Base-by-base conservation (phyloP, 2,329 filamentous ascomycete species). In the Tricladium varicosporioides region DNA sequence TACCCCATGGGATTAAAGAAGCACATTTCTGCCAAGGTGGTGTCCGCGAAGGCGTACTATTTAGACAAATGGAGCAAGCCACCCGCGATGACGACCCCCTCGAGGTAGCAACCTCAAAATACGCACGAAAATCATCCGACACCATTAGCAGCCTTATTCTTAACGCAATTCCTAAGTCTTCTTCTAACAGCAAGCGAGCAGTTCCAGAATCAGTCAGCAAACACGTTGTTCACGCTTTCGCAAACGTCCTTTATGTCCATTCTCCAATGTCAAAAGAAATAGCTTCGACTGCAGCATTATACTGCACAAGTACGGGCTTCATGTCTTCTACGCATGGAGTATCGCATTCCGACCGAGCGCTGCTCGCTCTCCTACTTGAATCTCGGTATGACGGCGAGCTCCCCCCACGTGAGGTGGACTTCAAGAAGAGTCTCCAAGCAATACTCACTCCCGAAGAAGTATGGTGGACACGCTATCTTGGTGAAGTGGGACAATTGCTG, bases 1-100 rank as follows among this genome's bases (percentile, higher is more conserved):
- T 89, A 10, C 85, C 86, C 0, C 73, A 75, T 42, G 73, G 72
- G n/a, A 82, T 88, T 60, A 78, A 79, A 44, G 76, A 80, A 36
- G 82, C 88, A 1, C 79, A 83, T 32, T 90, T 90, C 73, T 88
- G 85, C 59, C 87, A 90, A 67, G 87, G 87, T 15, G 87, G 87
- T 4, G 85, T 89, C 2, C 75, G 87, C 31, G 87, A 89, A 72
- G 87, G 87, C 0, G 80, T 80, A 55, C 73, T 89, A 1, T 90
- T 85, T 69, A 73, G 77, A 10, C 75, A 74, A 43, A 76, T 89
- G 7, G 60, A 75, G 0, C 64, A 72, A 0, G 67, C 73, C 0
- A 70, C 81, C 8, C 78, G 83, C 48, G 72, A 72, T 1, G 75
- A 84, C 57, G 73, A 82, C 55, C 85, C 86, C 0, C 71, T 89